Percentiles rank a stretch among this genome's conserved stretches.
These are phyloP conservation scores for Annulohypoxylon maeteangense DNA, from an alignment of 495 filamentous ascomycete species.

Conservation along the genomic window DNA sequence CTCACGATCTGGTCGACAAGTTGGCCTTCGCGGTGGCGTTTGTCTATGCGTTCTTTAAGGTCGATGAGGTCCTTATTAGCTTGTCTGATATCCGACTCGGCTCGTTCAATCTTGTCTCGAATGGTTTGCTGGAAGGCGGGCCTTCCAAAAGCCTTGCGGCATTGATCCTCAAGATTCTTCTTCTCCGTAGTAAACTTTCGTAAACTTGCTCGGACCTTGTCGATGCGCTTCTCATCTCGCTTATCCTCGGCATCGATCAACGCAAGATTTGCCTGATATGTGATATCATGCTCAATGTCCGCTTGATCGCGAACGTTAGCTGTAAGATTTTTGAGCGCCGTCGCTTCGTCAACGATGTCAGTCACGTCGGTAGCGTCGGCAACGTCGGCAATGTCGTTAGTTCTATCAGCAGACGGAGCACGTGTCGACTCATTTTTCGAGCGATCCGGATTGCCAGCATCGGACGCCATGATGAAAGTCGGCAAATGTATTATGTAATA, in stretches of 20 bases:
- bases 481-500: neutral
- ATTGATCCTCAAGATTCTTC: conserved; percentile 55
- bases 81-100: conserved; percentile 68
- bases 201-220: conserved; percentile 74
- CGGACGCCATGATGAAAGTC: conserved; percentile 6
- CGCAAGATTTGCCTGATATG: conserved; percentile 75
- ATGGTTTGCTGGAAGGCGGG: conserved; percentile 58
- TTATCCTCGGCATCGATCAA: conserved; percentile 87
- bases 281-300: conserved; percentile 82
- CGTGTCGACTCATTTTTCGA: neutral
- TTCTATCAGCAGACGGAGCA: neutral
- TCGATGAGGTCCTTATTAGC: conserved; percentile 77
- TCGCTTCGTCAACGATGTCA: conserved; percentile 63
- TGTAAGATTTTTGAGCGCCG: conserved; percentile 72
- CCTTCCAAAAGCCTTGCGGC: conserved; percentile 51
- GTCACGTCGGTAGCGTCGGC: conserved; percentile 4
- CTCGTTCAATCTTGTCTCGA: conserved; percentile 69
- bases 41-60: conserved; percentile 81
- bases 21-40: conserved; percentile 66
- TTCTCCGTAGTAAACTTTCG: conserved; percentile 60
- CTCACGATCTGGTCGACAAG: conserved; percentile 54
- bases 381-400: conserved; percentile 2
- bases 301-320: conserved; percentile 84
- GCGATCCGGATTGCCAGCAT: conserved; percentile 23
- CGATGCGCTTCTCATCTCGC: conserved; percentile 84